Evolutionary conservation across 495 filamentous ascomycete genomes (phyloP), one percentile per base, ranked within the genome.

Genomic region (Penicillium paxilli): DNA sequence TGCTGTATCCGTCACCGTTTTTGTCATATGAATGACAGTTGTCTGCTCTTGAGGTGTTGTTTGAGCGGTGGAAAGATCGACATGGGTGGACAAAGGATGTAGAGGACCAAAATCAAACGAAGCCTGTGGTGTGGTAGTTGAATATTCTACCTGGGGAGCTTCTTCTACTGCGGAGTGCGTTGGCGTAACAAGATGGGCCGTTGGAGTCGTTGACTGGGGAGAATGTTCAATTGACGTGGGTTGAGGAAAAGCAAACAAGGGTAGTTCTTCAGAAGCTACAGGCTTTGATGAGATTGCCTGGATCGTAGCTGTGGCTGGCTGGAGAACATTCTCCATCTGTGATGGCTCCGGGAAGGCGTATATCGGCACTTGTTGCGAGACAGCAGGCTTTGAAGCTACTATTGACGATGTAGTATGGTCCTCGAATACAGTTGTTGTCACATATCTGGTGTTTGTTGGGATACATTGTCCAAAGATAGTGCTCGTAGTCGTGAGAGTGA

Each of bases 401-500:
- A 8, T 8, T 12, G 40, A 22, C 1, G 40, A 20, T 8, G 21
- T 20, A 14, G 40, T 2, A 14, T 42, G 23, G 40, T 49, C 21
- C 16, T 49, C 45, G 2, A 58, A 45, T 9, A 61, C 22, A n/a
- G 54, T 61, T 2, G 51, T 55, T 0, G 62, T 60, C 16, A 49
- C 55, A 32, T 50, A 47, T 17, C 49, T 42, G 1, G 62, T 52
- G 21, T 47, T 51, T 4, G 62, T 62, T 12, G 52, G 25, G 10
- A 48, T 46, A 30, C 63, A 67, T 0, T 65, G 45, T 26, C 50
- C 51, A 20, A 52, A 59, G 6, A 69, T 45, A 5, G 69, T 71
- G 0, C 58, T 66, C 5, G 68, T 73, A 20, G 59, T 66, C 5
- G 68, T 73, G 21, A 66, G 12, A 9, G 65, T 71, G 25, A 60